These are phyloP conservation scores for Clarkia xantiana DNA, from an alignment of 345 rosid genomes.

Conservation along the genomic window DNA sequence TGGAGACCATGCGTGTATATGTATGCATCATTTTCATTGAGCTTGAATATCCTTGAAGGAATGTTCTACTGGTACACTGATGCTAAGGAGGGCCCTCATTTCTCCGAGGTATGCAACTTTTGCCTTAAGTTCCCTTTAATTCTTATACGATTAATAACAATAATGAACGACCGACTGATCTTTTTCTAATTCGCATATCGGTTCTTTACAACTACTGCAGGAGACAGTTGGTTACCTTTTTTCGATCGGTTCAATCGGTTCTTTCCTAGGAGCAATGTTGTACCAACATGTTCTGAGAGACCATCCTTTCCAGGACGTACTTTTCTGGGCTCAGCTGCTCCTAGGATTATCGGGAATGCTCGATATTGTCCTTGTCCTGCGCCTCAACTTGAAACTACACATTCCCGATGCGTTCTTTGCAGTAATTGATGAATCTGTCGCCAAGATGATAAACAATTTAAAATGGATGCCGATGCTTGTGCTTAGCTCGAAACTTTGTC, in stretches of 20 bases:
- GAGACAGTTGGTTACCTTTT: slow-evolving; percentile 77
- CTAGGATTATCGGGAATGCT: slow-evolving; percentile 77
- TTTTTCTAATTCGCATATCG: too few relatives aligned
- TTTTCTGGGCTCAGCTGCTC: slow-evolving; percentile 72
- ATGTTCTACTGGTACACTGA: slow-evolving; percentile 87
- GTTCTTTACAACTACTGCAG: too few relatives aligned
- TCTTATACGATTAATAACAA: too few relatives aligned
- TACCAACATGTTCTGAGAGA: slow-evolving; percentile 61
- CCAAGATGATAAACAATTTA: slow-evolving; percentile 45
- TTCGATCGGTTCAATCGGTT: slow-evolving; percentile 70
- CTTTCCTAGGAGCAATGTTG: slow-evolving; percentile 66
- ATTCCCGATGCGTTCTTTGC: slow-evolving; percentile 59
- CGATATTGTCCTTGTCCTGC: slow-evolving; percentile 62
- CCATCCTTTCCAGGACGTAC: slow-evolving; percentile 55
- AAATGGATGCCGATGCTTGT: slow-evolving; percentile 98
- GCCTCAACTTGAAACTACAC: slow-evolving; percentile 50
- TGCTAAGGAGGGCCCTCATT: slow-evolving; percentile 54
- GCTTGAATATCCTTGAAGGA: slow-evolving; percentile 78
- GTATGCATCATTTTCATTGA: slow-evolving; percentile 58
- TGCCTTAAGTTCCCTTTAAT: not conserved
- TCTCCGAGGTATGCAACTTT: slow-evolving; percentile 51
- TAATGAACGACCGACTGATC: too few relatives aligned
- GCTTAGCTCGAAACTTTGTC: slow-evolving; percentile 75
- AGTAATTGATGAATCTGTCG: slow-evolving; percentile 53
- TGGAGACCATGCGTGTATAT: slow-evolving; percentile 88